Evolutionary conservation across 2,329 filamentous ascomycete species (phyloP).

Genomic region (Colletotrichum shisoi): DNA sequence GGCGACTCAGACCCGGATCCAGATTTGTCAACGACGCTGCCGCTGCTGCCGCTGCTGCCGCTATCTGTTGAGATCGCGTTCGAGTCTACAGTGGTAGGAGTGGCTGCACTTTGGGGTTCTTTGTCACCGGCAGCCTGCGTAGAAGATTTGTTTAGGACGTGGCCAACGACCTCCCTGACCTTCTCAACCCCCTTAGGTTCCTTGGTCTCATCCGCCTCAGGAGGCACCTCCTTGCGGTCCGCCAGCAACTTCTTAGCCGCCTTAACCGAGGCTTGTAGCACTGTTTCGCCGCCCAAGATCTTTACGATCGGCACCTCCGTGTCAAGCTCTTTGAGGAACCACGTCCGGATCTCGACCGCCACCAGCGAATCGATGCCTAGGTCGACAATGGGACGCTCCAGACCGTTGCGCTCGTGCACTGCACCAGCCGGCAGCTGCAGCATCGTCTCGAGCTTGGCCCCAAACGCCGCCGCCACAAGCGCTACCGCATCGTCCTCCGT

Average conservation of each 20-base stretch:
- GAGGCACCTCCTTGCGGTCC: not conserved
- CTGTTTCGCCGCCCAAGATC: slow-evolving; percentile 38
- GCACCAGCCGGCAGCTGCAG: slow-evolving; percentile 27
- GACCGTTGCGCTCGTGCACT: not conserved
- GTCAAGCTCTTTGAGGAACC: slow-evolving; percentile 57
- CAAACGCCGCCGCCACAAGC: not conserved
- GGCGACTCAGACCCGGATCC: no score
- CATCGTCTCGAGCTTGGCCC: slow-evolving; percentile 37
- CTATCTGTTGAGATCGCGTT: no score
- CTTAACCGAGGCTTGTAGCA: not conserved
- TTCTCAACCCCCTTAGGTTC: not conserved
- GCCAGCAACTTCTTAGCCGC: not conserved
- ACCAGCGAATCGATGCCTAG: slow-evolving; percentile 47
- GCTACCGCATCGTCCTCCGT: no score
- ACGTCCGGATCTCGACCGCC: slow-evolving; percentile 54
- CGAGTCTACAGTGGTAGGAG: no score
- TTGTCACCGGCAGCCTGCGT: no score
- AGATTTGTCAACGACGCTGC: no score
- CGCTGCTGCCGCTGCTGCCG: no score
- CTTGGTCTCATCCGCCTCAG: not conserved
- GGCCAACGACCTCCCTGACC: no score
- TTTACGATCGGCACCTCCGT: slow-evolving; percentile 58
- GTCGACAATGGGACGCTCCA: slow-evolving; percentile 37
- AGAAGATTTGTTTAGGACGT: no score
- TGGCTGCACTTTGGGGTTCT: no score